Evolutionary conservation across 495 filamentous ascomycete species (phyloP), one percentile per base, ranked within the genome.

Genomic region (Penicillium odoratum): DNA sequence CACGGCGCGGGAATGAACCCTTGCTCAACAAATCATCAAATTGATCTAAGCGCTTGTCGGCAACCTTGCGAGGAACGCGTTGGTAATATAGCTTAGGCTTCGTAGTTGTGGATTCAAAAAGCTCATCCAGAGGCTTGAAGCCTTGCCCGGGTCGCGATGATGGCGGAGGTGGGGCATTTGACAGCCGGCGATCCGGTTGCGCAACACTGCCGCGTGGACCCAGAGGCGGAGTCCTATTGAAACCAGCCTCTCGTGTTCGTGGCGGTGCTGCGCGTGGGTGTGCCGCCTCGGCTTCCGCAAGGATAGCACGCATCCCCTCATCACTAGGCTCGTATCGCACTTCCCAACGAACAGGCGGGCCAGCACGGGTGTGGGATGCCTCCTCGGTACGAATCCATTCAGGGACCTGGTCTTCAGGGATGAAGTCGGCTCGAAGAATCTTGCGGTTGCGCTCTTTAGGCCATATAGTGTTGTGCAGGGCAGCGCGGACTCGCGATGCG

Each of bases 391-490:
- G 75, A 51, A 95, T 83, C 93, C 93, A 98, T 44, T 87, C 82
- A 25, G 74, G 64, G 11, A 95, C 74, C 56, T 83, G 82, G 26
- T 91, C 83, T 53, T 89, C 83, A 0, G 94, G 94, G 6, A 97
- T 81, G 67, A 96, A 98, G 62, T 98, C 94, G 4, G 88, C 90
- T 83, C 88, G 96, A 5, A 98, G 82, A 3, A 82, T 82, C 69
- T 94, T 93, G 40, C 94, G 84, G 46, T 88, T 88, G 49, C 86
- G 83, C 70, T 98, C 94, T 40, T 90, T 83, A 1, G 94, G 94
- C 91, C 92, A 98, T 40, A 91, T 78, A 4, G 80, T 81, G 42
- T 81, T 82, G 67, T 98, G 94, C 7, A 98, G 73, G 8, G 83
- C 81, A 0, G 85, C 82, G 33, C 94, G 88, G 16, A 90, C 93